Percentiles rank a stretch among this genome's conserved stretches.
phyloP scores from a whole-genome alignment of 148 eudicot genomes.

The Nepenthes mirabilis region DNA sequence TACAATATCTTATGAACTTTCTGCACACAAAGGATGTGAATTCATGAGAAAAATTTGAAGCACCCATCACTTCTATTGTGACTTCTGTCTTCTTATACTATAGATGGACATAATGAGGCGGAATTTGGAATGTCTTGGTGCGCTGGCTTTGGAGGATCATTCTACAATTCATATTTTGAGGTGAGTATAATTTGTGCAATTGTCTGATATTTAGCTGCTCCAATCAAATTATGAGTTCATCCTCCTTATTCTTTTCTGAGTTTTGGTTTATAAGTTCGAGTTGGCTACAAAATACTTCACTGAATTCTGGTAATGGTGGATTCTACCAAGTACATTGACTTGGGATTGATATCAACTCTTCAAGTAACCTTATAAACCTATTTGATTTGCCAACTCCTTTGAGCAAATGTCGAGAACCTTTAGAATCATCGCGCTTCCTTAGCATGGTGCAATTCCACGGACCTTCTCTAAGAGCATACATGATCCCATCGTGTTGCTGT shows the following conservation, averaged over 20 bases:
- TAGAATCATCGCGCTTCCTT: too few relatives aligned
- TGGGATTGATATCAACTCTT: too few relatives aligned
- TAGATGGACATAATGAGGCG: slow-evolving; percentile 98
- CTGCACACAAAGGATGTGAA: not conserved
- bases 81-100: slow-evolving; percentile 1
- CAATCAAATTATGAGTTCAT: not conserved
- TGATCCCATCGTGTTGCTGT: too few relatives aligned
- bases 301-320: too few relatives aligned
- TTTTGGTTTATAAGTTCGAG: not conserved
- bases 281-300: too few relatives aligned
- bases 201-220: slow-evolving; percentile 1
- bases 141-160: slow-evolving; percentile 91
- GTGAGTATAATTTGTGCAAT: slow-evolving; percentile 15
- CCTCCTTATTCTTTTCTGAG: not conserved
- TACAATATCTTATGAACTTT: not conserved
- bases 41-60: not conserved
- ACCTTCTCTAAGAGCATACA: too few relatives aligned
- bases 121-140: slow-evolving; percentile 99
- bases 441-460: too few relatives aligned
- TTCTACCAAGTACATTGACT: too few relatives aligned
- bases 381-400: too few relatives aligned
- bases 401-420: too few relatives aligned
- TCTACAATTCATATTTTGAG: slow-evolving; percentile 88
- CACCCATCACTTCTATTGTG: too few relatives aligned
- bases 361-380: too few relatives aligned